phyloP scores from a whole-genome alignment of 257 asterid species.

The Oldenlandia corymbosa region DNA sequence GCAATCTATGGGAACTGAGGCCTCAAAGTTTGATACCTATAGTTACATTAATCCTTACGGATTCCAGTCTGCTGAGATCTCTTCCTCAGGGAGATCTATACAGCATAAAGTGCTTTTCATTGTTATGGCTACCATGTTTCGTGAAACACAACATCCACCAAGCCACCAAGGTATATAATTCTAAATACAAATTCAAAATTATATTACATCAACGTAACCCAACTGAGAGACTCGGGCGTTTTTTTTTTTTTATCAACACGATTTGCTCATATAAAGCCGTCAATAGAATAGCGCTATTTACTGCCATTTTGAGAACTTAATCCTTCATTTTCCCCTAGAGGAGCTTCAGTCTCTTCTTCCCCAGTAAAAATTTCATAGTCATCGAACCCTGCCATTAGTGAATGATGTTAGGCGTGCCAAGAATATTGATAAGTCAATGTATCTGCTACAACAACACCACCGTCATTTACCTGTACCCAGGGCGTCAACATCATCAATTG shows the following conservation, averaged over 20 bases:
- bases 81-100: neutral
- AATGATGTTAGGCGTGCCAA: conserved; percentile 3
- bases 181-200: neutral
- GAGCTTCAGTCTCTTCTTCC: conserved; percentile 55
- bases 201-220: neutral
- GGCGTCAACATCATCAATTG: conserved; percentile 64
- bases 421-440: neutral
- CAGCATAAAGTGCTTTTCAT: neutral
- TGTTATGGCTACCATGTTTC: neutral
- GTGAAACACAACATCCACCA: neutral
- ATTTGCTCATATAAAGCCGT: neutral
- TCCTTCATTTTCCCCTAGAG: conserved; percentile 59
- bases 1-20: neutral
- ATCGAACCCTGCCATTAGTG: conserved; percentile 60
- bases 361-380: conserved; percentile 73
- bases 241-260: neutral
- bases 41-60: neutral
- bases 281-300: neutral
- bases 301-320: neutral
- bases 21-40: neutral
- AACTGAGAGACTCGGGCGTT: neutral
- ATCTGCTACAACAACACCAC: conserved; percentile 8
- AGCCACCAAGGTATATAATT: neutral
- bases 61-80: neutral
- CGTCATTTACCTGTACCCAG: conserved; percentile 65